Evolutionary conservation across 352 stramenopile genomes (phyloP).

Genomic region (Pythium utonaiense): DNA sequence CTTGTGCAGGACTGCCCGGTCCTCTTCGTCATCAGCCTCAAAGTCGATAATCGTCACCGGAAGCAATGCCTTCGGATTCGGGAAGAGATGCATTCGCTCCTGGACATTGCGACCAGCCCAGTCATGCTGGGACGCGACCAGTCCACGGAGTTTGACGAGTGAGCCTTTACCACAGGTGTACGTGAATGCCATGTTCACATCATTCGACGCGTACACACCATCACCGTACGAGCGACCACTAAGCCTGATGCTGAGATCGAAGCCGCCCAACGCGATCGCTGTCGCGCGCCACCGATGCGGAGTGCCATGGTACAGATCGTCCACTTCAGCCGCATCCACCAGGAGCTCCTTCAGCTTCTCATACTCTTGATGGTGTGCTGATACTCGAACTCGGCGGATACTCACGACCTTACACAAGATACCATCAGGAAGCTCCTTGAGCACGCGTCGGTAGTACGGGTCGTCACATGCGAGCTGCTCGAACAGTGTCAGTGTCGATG

Average conservation of each 20-base stretch:
- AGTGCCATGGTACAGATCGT: conserved; percentile 21
- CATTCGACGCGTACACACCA: conserved; percentile 16
- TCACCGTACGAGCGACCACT: conserved; percentile 8
- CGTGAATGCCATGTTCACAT: neutral
- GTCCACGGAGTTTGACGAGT: conserved; percentile 12
- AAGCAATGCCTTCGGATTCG: conserved; percentile 16
- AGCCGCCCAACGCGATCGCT: conserved; percentile 20
- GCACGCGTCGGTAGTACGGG: neutral
- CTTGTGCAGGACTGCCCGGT: neutral
- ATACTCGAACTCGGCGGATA: conserved; percentile 3
- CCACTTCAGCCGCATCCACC: neutral
- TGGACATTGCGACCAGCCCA: conserved; percentile 2
- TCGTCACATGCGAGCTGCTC: neutral
- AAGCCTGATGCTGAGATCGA: conserved; percentile 11
- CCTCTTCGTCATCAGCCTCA: conserved; percentile 1
- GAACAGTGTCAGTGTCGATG: neutral
- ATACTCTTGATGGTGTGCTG: neutral
- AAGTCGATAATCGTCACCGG: conserved; percentile 20
- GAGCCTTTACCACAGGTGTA: conserved; percentile 4
- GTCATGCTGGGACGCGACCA: neutral
- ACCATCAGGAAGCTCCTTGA: neutral
- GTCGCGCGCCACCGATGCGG: conserved; percentile 20
- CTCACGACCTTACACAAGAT: neutral
- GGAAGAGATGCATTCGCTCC: conserved; percentile 18
- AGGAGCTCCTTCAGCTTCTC: neutral